Evolutionary conservation across 164 flowering plant species (phyloP).

Genomic region (Stephania japonica): DNA sequence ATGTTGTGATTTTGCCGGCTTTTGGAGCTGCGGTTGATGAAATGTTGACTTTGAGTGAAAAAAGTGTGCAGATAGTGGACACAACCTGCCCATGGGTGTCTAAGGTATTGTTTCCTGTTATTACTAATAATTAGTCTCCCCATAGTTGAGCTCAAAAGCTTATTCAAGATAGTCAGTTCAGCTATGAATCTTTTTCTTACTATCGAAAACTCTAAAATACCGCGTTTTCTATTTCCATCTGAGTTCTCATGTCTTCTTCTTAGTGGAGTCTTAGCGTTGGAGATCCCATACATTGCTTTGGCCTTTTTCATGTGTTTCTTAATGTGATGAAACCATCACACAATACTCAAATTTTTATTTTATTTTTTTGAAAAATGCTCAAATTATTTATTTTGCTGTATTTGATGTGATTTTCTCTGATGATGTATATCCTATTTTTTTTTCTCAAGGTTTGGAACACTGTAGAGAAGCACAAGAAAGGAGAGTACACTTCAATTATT

Average conservation of each 20-base stretch:
- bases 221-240: not conserved
- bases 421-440: constrained; percentile 1
- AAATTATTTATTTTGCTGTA: not conserved
- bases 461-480: constrained; percentile 96
- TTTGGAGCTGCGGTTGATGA: constrained; percentile 98
- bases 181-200: not conserved
- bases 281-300: not conserved
- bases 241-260: not conserved
- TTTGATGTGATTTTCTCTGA: not conserved
- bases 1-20: constrained; percentile 94
- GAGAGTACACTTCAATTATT: constrained; percentile 87
- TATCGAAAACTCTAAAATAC: not conserved
- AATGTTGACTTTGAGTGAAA: constrained; percentile 67
- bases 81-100: constrained; percentile 99
- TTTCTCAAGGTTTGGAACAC: constrained; percentile 73
- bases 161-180: not conserved
- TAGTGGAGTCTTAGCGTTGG: not conserved
- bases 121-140: not conserved
- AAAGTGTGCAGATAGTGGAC: constrained; percentile 91
- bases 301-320: not conserved
- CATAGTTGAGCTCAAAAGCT: not conserved
- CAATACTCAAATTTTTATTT: too few relatives aligned
- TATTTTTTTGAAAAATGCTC: too few relatives aligned
- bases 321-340: not conserved
- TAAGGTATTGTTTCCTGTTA: constrained; percentile 46